A percentile compares a stretch with the other conserved stretches of the same genome.
Evolutionary conservation across 2,329 filamentous ascomycete genomes (phyloP).

Genomic region (Dryadomyces quercus-mongolicae): DNA sequence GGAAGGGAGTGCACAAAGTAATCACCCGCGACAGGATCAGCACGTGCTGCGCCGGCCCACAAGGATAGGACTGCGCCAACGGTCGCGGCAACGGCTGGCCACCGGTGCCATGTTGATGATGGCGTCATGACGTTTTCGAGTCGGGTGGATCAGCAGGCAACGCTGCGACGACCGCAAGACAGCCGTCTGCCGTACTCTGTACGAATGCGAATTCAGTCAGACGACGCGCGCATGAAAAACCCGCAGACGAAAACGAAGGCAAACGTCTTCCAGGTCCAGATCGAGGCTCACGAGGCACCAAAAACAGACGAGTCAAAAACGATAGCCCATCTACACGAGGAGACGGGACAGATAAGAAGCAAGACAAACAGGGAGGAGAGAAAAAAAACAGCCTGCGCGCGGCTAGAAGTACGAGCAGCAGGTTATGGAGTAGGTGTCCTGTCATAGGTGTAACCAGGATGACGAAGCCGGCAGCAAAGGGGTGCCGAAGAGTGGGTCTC

Average conservation of each 20-base stretch:
- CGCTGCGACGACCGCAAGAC: no score
- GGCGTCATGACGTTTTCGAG: conserved; percentile 1
- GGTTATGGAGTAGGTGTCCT: neutral
- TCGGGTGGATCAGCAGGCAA: no score
- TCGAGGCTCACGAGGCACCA: no score
- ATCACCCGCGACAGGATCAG: conserved; percentile 55
- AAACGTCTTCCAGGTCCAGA: no score
- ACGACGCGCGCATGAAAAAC: neutral
- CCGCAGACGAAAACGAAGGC: no score
- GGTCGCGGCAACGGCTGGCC: conserved; percentile 14
- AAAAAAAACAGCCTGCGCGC: neutral
- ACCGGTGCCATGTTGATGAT: conserved; percentile 12
- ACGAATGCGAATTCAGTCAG: no score
- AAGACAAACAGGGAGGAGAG: neutral
- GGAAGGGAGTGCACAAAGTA: conserved; percentile 83
- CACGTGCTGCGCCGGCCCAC: conserved; percentile 24
- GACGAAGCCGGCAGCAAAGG: neutral
- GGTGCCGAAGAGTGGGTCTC: neutral
- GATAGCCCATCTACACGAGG: neutral
- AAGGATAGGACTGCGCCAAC: conserved; percentile 26
- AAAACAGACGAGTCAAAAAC: neutral
- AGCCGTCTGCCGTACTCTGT: no score
- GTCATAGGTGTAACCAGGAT: neutral
- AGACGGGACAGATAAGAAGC: neutral
- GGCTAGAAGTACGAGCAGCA: neutral